A percentile compares a stretch with the other conserved stretches of the same genome.
Evolutionary conservation across 192 early-diverging fungal genomes (phyloP).

Genomic region (Haplosporangium gracile): DNA sequence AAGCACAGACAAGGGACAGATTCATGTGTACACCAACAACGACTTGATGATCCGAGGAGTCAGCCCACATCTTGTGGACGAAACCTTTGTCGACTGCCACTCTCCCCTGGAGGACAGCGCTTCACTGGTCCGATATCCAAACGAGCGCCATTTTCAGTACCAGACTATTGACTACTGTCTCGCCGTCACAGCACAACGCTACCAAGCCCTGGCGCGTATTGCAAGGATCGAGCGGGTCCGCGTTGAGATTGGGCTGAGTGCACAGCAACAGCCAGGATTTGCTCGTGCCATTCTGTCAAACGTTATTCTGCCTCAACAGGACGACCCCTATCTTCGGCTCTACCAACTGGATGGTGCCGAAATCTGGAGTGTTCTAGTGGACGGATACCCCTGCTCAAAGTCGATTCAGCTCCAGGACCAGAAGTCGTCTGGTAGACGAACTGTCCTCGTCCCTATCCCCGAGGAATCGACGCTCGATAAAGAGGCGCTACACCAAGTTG

Average conservation of each 20-base stretch:
- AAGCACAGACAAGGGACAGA: constrained; percentile 23
- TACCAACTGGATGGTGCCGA: constrained; percentile 48
- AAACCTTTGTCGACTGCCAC: constrained; percentile 8
- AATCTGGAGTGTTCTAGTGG: constrained; percentile 46
- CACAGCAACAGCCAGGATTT: constrained; percentile 47
- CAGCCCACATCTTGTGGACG: constrained; percentile 12
- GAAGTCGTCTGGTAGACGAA: constrained; percentile 18
- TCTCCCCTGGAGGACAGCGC: constrained; percentile 5
- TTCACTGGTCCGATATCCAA: constrained; percentile 7
- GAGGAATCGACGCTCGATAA: constrained; percentile 15
- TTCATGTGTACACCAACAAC: constrained; percentile 32
- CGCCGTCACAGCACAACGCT: constrained; percentile 34
- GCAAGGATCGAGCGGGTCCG: constrained; percentile 48
- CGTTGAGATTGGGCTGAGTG: constrained; percentile 35
- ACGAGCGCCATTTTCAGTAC: constrained; percentile 26
- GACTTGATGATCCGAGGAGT: constrained; percentile 33
- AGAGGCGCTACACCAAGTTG: constrained; percentile 31
- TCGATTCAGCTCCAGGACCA: constrained; percentile 31
- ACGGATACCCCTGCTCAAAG: constrained; percentile 43
- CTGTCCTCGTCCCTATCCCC: constrained; percentile 40
- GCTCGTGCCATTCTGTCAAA: constrained; percentile 29
- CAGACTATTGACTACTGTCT: constrained; percentile 30
- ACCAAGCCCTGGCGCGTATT: constrained; percentile 41
- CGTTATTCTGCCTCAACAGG: constrained; percentile 34
- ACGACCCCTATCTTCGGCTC: constrained; percentile 39